Evolutionary conservation across 441 rosid genomes (phyloP), one percentile per base, ranked within the genome.

Genomic region (Euphorbia schlechtendalii): DNA sequence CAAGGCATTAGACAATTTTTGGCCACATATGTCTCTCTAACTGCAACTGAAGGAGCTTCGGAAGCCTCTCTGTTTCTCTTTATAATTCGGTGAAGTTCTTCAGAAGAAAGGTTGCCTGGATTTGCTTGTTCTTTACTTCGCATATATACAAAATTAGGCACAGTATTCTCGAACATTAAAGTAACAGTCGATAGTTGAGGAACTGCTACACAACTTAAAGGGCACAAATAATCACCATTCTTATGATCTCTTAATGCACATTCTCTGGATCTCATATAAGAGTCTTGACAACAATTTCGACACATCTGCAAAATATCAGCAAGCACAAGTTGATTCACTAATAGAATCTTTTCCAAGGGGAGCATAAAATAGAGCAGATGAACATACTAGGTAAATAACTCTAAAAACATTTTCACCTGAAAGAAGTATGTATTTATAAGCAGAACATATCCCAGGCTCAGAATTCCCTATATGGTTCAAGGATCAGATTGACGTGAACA

Each of bases 251-350:
- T 64, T 59, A 77, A 70, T 71, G 61, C 67, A 69, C 65, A 74
- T 67, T 78, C 75, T 70, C 56, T 64, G 68, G 77, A 75, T 74
- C 80, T 76, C 68, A 62, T 56, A 28, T 60, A 65, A 68, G 77
- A 78, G 49, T 67, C 75, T 58, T 76, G 76, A 58, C 74, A 69
- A 69, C 65, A 73, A 79, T 77, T 78, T 55, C 71, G 77, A 77
- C 73, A 81, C 87, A 86, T 84, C 78, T 80, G 78, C 74, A 66
- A 55, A 64, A 73, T 76, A 73, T 68, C 80, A 68, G 71, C 59
- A 69, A 49, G 64, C 71, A 48, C 69, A 68, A 58, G 59, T 71
- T 80, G 76, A 79, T 63, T 77, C 75, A 66, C 72, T 71, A 51
- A 73, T 58, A 70, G 34, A 70, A 66, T 75, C 43, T 64, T 73